These are phyloP conservation scores for Fraxinus floribunda DNA, from an alignment of 305 asterid species.

Conservation along the genomic window DNA sequence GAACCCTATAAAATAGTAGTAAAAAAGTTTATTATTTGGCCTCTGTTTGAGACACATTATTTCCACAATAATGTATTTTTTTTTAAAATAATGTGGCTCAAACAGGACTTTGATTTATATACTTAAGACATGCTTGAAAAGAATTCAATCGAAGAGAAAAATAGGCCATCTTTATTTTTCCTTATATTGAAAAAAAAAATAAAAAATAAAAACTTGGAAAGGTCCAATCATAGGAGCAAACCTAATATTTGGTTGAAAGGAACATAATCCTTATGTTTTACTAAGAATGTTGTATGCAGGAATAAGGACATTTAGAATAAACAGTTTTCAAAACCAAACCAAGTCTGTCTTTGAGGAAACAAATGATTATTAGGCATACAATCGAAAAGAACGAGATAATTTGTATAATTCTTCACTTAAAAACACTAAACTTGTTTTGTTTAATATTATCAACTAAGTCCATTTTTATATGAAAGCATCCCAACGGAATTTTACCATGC, in stretches of 20 bases:
- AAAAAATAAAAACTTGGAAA: neutral
- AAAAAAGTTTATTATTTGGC: no score
- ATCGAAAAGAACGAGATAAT: neutral
- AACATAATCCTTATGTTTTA: neutral
- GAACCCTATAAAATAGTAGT: no score
- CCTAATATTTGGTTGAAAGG: neutral
- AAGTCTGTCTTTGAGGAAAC: neutral
- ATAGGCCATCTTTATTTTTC: no score
- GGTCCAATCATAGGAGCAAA: neutral
- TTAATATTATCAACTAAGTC: neutral
- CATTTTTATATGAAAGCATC: neutral
- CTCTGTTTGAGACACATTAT: no score
- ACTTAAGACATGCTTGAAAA: no score
- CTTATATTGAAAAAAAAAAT: no score
- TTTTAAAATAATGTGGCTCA: no score
- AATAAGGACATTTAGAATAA: neutral
- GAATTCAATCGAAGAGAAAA: no score
- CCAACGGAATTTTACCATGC: neutral
- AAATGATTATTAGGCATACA: no score
- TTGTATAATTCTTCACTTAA: neutral
- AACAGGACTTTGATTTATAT: no score
- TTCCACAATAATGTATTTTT: no score
- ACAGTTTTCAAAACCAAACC: neutral
- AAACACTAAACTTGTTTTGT: no score
- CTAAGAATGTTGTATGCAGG: neutral